Conservation (phyloP, 345 rosid genomes). For the Gossypium raimondii region DNA sequence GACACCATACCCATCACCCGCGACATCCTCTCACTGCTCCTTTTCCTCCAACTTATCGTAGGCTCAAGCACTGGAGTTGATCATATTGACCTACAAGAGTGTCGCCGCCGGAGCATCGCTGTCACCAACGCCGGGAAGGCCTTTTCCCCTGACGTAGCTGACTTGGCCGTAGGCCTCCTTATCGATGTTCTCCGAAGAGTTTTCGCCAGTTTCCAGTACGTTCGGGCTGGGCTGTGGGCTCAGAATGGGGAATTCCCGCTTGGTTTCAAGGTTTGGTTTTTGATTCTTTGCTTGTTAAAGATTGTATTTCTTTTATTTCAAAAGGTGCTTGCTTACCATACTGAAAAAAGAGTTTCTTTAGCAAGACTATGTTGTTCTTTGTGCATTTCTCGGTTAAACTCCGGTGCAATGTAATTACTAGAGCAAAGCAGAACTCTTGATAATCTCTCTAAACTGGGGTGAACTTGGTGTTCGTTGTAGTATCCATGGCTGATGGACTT, state of each 20-base stretch:
- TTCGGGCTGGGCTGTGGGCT: conserved; percentile 30
- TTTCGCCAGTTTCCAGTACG: conserved; percentile 30
- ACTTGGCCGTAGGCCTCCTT: conserved; percentile 38
- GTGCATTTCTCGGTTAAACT: neutral
- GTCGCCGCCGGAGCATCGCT: conserved; percentile 35
- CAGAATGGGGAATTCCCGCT: conserved; percentile 28
- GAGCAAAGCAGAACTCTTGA: neutral
- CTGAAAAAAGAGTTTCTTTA: neutral
- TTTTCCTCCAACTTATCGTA: conserved; percentile 31
- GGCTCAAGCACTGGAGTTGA: conserved; percentile 35
- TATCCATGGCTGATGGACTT: neutral
- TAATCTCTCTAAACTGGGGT: neutral
- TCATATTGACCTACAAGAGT: conserved; percentile 40
- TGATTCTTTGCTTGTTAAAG: neutral
- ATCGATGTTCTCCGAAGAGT: conserved; percentile 36
- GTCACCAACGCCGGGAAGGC: conserved; percentile 36
- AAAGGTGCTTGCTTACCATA: neutral
- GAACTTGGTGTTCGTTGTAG: neutral
- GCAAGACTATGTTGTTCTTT: neutral
- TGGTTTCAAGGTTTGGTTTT: conserved; percentile 33
- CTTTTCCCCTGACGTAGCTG: conserved; percentile 40
- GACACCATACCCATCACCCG: conserved; percentile 30
- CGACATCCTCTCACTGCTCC: conserved; percentile 27
- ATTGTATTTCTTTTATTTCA: neutral
- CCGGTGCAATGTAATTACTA: neutral